phyloP scores from a whole-genome alignment of 192 early-diverging fungal genomes.

The Coemansia sp. region DNA sequence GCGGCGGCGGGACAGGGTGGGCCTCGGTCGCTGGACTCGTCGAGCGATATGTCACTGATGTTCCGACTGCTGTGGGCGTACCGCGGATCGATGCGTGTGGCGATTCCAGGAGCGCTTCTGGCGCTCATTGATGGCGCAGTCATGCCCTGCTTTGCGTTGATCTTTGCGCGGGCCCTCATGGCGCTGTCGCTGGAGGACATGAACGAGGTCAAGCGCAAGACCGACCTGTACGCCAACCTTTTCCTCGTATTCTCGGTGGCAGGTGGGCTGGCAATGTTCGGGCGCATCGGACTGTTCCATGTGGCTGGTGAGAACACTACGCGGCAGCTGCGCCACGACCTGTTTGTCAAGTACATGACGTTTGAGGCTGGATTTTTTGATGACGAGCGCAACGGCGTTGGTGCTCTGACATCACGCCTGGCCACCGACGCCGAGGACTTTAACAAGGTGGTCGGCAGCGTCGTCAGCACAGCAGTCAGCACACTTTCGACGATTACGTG shows the following conservation, averaged over 20 bases:
- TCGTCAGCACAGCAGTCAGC: conserved; percentile 35
- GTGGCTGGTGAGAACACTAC: conserved; percentile 65
- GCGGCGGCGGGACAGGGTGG: background rate
- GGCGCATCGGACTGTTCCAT: conserved; percentile 56
- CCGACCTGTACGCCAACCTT: conserved; percentile 36
- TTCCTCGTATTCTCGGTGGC: conserved; percentile 53
- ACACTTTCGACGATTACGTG: conserved; percentile 26
- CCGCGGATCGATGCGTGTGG: conserved; percentile 25
- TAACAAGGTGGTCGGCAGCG: conserved; percentile 46
- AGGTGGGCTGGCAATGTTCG: conserved; percentile 54
- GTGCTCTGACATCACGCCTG: conserved; percentile 67
- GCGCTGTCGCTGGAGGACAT: conserved; percentile 20
- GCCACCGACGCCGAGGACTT: conserved; percentile 65
- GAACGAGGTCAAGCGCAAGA: conserved; percentile 26
- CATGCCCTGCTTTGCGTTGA: conserved; percentile 77
- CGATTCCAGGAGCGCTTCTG: conserved; percentile 29
- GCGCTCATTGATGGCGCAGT: conserved; percentile 61
- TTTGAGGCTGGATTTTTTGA: conserved; percentile 79
- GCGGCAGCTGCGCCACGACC: conserved; percentile 56
- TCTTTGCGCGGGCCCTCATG: conserved; percentile 52
- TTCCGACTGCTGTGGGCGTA: conserved; percentile 18
- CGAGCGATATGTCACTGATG: conserved; percentile 31
- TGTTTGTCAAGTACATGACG: conserved; percentile 63
- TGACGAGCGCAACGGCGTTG: conserved; percentile 62
- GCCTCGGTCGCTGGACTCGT: conserved; percentile 14